Conservation (phyloP, 225 moss, liverwort and hornwort species). For the Marchantia paleacea region DNA sequence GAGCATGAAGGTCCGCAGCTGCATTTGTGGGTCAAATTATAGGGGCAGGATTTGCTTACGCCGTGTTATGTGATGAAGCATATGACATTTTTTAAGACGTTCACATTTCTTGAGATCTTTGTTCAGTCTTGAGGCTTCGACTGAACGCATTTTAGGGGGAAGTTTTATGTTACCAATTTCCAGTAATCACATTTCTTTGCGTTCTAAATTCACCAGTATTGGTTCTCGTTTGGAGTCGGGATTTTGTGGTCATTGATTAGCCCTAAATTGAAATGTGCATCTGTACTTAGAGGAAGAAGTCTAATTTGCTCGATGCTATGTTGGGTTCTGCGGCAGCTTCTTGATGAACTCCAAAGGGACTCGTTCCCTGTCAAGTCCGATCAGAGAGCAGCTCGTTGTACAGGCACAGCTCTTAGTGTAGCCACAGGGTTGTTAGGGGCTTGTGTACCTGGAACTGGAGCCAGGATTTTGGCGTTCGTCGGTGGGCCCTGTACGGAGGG, state of each 20-base stretch:
- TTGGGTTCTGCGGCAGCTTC: slow-evolving; percentile 45
- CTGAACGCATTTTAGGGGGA: neutral
- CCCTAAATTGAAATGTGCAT: neutral
- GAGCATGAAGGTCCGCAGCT: neutral
- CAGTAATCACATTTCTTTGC: neutral
- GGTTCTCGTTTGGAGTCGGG: too few species aligned
- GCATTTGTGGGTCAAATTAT: neutral
- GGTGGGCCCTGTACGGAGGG: slow-evolving; percentile 97
- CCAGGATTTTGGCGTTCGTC: slow-evolving; percentile 91
- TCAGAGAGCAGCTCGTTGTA: slow-evolving; percentile 81
- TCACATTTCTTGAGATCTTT: too few species aligned
- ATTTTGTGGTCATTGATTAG: neutral
- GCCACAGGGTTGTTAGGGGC: slow-evolving; percentile 88
- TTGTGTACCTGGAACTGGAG: slow-evolving; percentile 96
- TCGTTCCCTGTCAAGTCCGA: slow-evolving; percentile 87
- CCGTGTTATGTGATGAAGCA: neutral
- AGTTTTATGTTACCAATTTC: neutral
- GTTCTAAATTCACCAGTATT: too few species aligned
- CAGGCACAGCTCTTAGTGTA: slow-evolving; percentile 84
- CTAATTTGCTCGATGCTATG: neutral
- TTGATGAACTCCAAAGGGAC: slow-evolving; percentile 94
- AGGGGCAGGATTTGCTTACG: neutral
- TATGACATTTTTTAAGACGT: neutral
- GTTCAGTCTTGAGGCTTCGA: neutral
- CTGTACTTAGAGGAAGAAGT: neutral